Conservation (phyloP, 257 asterid genomes). For the Petunia secreta region DNA sequence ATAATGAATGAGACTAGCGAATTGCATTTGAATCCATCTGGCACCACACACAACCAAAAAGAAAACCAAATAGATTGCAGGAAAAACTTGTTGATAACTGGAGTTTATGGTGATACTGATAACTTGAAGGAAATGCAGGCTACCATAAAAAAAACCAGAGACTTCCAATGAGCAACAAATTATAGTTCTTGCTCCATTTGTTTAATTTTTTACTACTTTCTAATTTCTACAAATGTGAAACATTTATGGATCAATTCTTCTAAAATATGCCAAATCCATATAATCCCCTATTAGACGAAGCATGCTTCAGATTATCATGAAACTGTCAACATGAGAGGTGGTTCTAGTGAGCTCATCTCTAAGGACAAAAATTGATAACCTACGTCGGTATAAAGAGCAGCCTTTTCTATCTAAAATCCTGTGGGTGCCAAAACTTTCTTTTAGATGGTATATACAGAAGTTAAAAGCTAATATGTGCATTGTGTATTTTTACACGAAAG, state of each 20-base stretch:
- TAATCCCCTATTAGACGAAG: background rate
- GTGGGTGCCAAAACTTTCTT: background rate
- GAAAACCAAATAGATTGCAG: background rate
- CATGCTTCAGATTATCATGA: background rate
- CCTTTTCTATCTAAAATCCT: background rate
- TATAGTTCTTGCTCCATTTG: background rate
- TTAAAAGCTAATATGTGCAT: background rate
- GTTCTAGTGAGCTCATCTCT: background rate
- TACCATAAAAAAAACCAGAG: background rate
- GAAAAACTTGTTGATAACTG: background rate
- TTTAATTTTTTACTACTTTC: background rate
- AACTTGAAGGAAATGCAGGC: background rate
- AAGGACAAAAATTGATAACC: background rate
- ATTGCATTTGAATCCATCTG: constrained; percentile 7
- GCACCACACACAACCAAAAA: background rate
- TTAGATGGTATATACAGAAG: background rate
- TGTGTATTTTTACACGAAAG: constrained; percentile 9
- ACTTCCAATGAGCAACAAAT: background rate
- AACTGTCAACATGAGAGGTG: background rate
- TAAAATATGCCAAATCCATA: background rate
- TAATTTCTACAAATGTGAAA: background rate
- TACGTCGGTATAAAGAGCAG: constrained; percentile 10
- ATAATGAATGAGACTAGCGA: background rate
- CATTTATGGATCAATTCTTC: background rate
- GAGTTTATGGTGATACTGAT: constrained; percentile 22